These are phyloP conservation scores for Wickerhamomyces sp. DNA, from an alignment of 1,139 yeast genomes.

Conservation along the genomic window DNA sequence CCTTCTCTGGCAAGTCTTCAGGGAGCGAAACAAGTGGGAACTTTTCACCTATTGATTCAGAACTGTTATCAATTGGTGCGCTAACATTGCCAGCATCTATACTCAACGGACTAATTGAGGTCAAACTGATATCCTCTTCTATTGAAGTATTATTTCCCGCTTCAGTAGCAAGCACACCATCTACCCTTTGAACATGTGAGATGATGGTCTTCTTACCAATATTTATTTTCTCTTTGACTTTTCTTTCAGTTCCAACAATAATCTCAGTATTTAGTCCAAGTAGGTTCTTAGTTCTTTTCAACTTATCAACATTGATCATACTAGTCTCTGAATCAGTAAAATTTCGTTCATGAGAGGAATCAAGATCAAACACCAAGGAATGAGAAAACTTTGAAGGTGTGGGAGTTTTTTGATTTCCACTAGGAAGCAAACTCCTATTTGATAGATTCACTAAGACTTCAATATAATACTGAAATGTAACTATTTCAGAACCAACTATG, in stretches of 20 bases:
- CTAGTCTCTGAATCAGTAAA: conserved; percentile 25
- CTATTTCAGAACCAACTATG: conserved; percentile 65
- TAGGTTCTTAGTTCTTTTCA: conserved; percentile 70
- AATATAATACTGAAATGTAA: conserved; percentile 78
- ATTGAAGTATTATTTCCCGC: conserved; percentile 8
- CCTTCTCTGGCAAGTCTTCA: conserved; percentile 41
- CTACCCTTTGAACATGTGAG: conserved; percentile 4
- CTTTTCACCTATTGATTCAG: conserved; percentile 3
- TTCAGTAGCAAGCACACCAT: not conserved
- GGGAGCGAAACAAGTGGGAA: conserved; percentile 10
- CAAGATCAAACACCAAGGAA: conserved; percentile 35
- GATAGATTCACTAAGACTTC: conserved; percentile 76
- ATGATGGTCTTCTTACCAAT: conserved; percentile 8
- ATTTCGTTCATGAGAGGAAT: conserved; percentile 22
- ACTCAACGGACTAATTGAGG: conserved; percentile 23
- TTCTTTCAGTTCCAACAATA: conserved; percentile 59
- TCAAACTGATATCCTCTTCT: conserved; percentile 16
- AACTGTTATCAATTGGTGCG: not conserved
- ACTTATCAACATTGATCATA: conserved; percentile 72
- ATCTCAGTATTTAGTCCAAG: conserved; percentile 75
- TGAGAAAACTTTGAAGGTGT: conserved; percentile 28
- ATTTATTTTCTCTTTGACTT: conserved; percentile 6
- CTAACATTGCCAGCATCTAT: conserved; percentile 15
- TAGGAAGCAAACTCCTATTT: conserved; percentile 33
- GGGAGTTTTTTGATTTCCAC: conserved; percentile 16